Percentiles rank a stretch among this genome's conserved stretches.
phyloP scores from a whole-genome alignment of 2,329 filamentous ascomycete species.

The Penicillium nordicum region DNA sequence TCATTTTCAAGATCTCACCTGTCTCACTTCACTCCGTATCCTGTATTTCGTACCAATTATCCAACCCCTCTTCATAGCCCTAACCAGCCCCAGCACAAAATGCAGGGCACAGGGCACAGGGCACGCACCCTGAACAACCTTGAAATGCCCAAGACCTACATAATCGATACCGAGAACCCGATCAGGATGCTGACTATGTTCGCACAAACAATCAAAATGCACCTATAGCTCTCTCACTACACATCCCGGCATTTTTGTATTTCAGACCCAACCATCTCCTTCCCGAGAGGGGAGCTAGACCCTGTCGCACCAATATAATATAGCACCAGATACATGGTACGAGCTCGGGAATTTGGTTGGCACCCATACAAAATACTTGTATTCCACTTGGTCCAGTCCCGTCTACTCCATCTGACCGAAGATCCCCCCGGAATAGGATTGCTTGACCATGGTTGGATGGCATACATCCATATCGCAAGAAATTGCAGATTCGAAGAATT shows the following conservation, averaged over 20 bases:
- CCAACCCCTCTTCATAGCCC: not conserved
- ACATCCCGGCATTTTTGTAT: not conserved
- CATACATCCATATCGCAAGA: not conserved
- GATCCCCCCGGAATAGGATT: slow-evolving; percentile 8
- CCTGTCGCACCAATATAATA: not conserved
- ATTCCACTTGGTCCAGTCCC: slow-evolving; percentile 7
- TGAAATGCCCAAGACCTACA: not conserved
- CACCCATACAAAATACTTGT: not conserved
- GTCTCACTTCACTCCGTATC: not conserved
- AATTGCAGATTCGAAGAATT: not conserved
- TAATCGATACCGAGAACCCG: not conserved
- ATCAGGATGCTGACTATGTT: not conserved
- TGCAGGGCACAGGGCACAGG: not conserved
- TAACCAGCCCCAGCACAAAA: not conserved
- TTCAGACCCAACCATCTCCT: slow-evolving; percentile 8
- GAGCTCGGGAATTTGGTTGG: slow-evolving; percentile 2
- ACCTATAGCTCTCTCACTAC: no score
- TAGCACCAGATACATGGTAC: not conserved
- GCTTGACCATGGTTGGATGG: not conserved
- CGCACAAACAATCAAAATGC: not conserved
- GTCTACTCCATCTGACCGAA: slow-evolving; percentile 12
- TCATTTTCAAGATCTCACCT: not conserved
- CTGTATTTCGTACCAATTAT: not conserved
- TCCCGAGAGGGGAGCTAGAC: not conserved
- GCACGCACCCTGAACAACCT: not conserved